phyloP scores from a whole-genome alignment of 768 basidiomycete genomes.

The Phylloporus arenicola region DNA sequence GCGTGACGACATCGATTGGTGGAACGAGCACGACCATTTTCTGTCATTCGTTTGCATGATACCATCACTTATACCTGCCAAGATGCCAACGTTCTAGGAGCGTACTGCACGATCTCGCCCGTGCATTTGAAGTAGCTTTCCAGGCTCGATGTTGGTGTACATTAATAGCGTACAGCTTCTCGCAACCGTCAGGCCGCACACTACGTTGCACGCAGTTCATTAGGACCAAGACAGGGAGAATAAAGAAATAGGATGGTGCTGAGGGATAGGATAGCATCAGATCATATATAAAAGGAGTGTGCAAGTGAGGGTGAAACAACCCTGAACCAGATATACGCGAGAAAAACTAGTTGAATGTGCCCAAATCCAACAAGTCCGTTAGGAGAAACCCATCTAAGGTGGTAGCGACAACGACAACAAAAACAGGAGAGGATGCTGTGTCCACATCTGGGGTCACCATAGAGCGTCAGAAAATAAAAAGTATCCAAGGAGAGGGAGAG shows the following conservation, averaged over 20 bases:
- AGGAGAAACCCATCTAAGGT: not conserved
- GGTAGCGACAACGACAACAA: not conserved
- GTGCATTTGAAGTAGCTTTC: not conserved
- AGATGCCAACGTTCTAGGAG: too few species aligned
- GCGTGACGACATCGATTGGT: not conserved
- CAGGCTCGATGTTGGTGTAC: not conserved
- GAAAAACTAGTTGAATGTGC: not conserved
- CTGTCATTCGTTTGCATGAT: not conserved
- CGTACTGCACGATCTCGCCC: not conserved
- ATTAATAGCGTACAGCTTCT: not conserved
- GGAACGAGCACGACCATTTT: not conserved
- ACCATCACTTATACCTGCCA: not conserved
- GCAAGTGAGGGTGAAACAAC: not conserved
- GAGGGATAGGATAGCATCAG: slow-evolving; percentile 6
- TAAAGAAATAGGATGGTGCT: not conserved
- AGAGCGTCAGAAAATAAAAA: slow-evolving; percentile 4
- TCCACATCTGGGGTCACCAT: slow-evolving; percentile 8
- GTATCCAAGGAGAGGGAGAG: slow-evolving; percentile 7
- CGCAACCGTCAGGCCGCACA: not conserved
- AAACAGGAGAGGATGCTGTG: not conserved
- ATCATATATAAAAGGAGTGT: slow-evolving; percentile 7
- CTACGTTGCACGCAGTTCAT: not conserved
- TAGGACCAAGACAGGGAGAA: slow-evolving; percentile 1
- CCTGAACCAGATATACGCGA: not conserved
- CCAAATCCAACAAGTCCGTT: slow-evolving; percentile 3